Base-by-base conservation (phyloP, 305 asterid species). In the Solanum hybrid region DNA sequence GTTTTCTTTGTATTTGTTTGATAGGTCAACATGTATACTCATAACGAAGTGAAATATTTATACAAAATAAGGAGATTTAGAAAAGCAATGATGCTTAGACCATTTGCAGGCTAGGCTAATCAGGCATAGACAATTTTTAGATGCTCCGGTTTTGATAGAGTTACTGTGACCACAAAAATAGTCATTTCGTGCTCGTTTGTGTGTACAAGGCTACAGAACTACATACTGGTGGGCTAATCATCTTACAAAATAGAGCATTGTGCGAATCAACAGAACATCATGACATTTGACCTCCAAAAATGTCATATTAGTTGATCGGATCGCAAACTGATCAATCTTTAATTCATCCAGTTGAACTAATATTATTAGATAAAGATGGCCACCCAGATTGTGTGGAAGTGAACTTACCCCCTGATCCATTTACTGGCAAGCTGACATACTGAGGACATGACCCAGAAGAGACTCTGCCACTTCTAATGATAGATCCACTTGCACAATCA, bases 401-500 rank as follows among this genome's bases (percentile, higher is more conserved):
- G 15, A 86, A 93, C 97, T 94, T 92, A 95, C 98, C 91, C 61
- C 79, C 45, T n/a, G 95, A 90, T 88, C 33, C 92, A 89, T 86
- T 87, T 88, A 90, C 94, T 33, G 98, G 99, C 94, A 97, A 95
- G 94, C 96, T 94, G 93, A 95, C 95, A 33, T 95, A 95, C 90
- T 13, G 87, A 88, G 99, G 99, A 76, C 99, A 97, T 6, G 96
- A 92, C 88, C 37, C 91, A 6, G 98, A 93, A 80, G 89, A 89
- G 84, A 90, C 87, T 29, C 11, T 36, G 89, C 90, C 91, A 68
- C 91, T 92, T 86, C 41, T 89, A 88, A 91, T 83, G 90, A 88
- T 93, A 91, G 94, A 80, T 51, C 87, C 88, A 57, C 41, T 87
- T 5, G 90, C 93, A 90, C 99, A 97, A 91, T 97, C 99, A 85